phyloP scores from a whole-genome alignment of 2,329 filamentous ascomycete species.

The Botryotinia convoluta region DNA sequence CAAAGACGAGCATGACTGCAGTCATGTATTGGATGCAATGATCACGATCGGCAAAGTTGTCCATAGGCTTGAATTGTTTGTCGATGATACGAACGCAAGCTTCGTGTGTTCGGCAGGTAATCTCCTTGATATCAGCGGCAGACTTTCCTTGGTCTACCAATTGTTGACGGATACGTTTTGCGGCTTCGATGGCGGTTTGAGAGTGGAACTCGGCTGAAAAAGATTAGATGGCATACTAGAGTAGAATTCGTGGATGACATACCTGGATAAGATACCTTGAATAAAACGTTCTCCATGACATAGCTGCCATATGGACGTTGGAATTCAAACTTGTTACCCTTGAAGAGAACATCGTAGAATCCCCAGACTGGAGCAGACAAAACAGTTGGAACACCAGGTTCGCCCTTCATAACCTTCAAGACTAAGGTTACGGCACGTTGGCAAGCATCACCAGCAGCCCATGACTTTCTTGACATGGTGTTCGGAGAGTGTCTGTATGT shows the following conservation, averaged over 20 bases:
- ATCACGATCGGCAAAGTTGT: conserved; percentile 99
- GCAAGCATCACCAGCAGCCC: conserved; percentile 97
- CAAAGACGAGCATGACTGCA: conserved; percentile 91
- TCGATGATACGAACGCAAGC: conserved; percentile 99
- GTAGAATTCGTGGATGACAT: conserved; percentile 38
- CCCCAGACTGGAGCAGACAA: conserved; percentile 93
- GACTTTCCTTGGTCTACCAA: conserved; percentile 84
- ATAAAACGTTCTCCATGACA: conserved; percentile 99
- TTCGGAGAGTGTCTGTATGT: conserved; percentile 98
- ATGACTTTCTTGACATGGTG: conserved; percentile 99
- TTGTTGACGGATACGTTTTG: conserved; percentile 81
- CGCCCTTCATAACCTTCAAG: conserved; percentile 87
- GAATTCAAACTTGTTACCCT: conserved; percentile 93
- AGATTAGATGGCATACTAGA: conserved; percentile 30
- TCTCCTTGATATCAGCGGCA: conserved; percentile 86
- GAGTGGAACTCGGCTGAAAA: conserved; percentile 87
- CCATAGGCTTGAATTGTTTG: conserved; percentile 99
- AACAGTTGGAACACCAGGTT: conserved; percentile 87
- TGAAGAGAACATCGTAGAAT: conserved; percentile 98
- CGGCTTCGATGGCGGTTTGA: conserved; percentile 94
- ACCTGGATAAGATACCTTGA: conserved; percentile 99
- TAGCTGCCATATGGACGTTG: conserved; percentile 96
- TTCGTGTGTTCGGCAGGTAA: conserved; percentile 96
- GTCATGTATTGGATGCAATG: conserved; percentile 99
- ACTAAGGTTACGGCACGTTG: conserved; percentile 90